These are phyloP conservation scores for Russula griseocarnosa DNA, from an alignment of 768 basidiomycete genomes.

Conservation along the genomic window DNA sequence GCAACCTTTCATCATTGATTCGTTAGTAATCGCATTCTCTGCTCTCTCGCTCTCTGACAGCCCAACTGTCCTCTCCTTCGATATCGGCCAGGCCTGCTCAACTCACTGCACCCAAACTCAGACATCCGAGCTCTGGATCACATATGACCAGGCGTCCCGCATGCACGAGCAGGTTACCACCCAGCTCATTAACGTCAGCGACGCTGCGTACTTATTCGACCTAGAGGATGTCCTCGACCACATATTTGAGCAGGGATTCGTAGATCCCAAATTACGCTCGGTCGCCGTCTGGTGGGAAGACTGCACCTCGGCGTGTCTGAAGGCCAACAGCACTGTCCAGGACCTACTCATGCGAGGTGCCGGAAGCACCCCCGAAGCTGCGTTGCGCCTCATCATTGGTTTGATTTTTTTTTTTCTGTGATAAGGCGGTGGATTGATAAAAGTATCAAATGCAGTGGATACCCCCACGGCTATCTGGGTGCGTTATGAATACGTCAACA, in stretches of 20 bases:
- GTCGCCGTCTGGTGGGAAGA: slow-evolving; percentile 45
- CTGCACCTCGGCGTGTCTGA: slow-evolving; percentile 38
- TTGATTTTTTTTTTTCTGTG: slow-evolving; percentile 11
- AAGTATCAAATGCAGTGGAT: slow-evolving; percentile 36
- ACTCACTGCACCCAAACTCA: neutral
- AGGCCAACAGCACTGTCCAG: slow-evolving; percentile 38
- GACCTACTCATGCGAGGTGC: slow-evolving; percentile 38
- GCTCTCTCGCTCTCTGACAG: neutral
- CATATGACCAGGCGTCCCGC: slow-evolving; percentile 47
- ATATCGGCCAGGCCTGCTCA: neutral
- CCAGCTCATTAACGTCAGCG: slow-evolving; percentile 47
- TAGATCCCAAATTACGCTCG: slow-evolving; percentile 43
- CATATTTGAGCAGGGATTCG: slow-evolving; percentile 44
- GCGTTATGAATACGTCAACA: slow-evolving; percentile 41
- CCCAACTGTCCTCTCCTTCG: neutral
- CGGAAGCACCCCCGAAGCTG: slow-evolving; percentile 43
- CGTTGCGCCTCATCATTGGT: slow-evolving; percentile 48
- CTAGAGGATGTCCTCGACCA: slow-evolving; percentile 49
- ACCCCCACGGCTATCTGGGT: slow-evolving; percentile 43
- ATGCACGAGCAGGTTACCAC: slow-evolving; percentile 40
- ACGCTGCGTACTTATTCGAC: slow-evolving; percentile 40
- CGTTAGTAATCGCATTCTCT: neutral
- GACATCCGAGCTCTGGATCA: slow-evolving; percentile 44
- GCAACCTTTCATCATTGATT: neutral
- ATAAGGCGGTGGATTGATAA: no score